phyloP scores from a whole-genome alignment of 1,284 basidiomycete genomes.

The Ustilago curta region DNA sequence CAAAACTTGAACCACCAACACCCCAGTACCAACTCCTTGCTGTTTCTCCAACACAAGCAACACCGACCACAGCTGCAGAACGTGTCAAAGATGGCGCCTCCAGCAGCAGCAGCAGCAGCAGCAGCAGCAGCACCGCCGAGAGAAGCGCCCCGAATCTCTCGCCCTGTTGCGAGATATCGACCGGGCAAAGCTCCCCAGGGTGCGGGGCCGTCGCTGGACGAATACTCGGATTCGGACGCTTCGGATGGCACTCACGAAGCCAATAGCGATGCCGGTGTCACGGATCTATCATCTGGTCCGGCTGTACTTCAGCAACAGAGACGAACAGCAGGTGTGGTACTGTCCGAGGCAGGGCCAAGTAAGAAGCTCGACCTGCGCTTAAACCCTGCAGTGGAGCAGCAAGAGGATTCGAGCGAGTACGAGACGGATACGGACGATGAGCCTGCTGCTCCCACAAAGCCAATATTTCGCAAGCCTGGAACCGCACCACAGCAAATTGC shows the following conservation, averaged over 20 bases:
- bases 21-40: not conserved
- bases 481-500: slow-evolving; percentile 6
- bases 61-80: not conserved
- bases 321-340: slow-evolving; percentile 20
- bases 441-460: slow-evolving; percentile 22
- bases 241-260: slow-evolving; percentile 8
- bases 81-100: slow-evolving; percentile 15
- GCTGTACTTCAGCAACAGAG: slow-evolving; percentile 19
- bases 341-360: slow-evolving; percentile 13
- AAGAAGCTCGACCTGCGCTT: slow-evolving; percentile 44
- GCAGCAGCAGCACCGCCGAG: slow-evolving; percentile 11
- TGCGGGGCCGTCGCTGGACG: slow-evolving; percentile 25
- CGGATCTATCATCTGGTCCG: slow-evolving; percentile 16
- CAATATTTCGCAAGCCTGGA: slow-evolving; percentile 46
- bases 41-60: not conserved
- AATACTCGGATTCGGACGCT: slow-evolving; percentile 43
- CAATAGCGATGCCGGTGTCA: slow-evolving; percentile 1
- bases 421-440: slow-evolving; percentile 73
- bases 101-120: slow-evolving; percentile 12
- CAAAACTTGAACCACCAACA: not conserved
- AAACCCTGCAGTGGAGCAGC: not conserved
- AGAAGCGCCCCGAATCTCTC: slow-evolving; percentile 31
- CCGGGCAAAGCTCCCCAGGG: slow-evolving; percentile 64
- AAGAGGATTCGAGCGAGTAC: slow-evolving; percentile 70
- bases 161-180: slow-evolving; percentile 64